These are phyloP conservation scores for Odontarrhena argentea DNA, from an alignment of 345 rosid genomes.

Conservation along the genomic window DNA sequence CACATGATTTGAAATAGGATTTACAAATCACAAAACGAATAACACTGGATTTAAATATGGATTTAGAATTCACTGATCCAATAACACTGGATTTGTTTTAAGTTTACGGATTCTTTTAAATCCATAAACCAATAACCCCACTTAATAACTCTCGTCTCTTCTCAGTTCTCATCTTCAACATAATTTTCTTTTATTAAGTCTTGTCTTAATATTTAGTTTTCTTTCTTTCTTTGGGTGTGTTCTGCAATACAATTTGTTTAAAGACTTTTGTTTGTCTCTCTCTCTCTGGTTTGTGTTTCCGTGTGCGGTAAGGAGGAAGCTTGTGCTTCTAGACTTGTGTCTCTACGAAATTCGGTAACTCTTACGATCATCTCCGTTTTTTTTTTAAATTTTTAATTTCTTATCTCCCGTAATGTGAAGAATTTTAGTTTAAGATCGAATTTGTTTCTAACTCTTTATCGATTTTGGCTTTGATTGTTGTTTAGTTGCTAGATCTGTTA, in stretches of 20 bases:
- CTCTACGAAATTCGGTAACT: conserved; percentile 40
- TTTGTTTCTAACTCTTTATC: conserved; percentile 11
- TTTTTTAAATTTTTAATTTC: background rate
- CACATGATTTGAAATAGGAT: no score
- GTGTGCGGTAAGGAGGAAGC: conserved; percentile 42
- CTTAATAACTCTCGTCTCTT: background rate
- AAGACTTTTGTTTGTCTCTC: conserved; percentile 24
- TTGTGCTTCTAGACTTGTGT: conserved; percentile 37
- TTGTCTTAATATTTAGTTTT: conserved; percentile 1
- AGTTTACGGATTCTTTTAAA: no score
- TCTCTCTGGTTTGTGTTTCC: conserved; percentile 32
- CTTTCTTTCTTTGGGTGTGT: conserved; percentile 15
- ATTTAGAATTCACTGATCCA: no score
- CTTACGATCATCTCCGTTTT: conserved; percentile 27
- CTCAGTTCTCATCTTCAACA: conserved; percentile 24
- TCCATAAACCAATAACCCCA: no score
- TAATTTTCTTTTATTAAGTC: conserved; percentile 7
- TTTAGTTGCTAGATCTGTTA: conserved; percentile 42
- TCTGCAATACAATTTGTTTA: conserved; percentile 30
- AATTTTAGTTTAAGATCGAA: conserved; percentile 29
- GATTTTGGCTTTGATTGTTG: conserved; percentile 33
- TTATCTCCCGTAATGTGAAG: conserved; percentile 40
- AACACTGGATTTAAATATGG: no score
- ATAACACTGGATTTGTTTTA: no score
- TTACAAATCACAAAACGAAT: no score